Conservation (phyloP, 1,139 yeast genomes). For the Kodamaea ohmeri region DNA sequence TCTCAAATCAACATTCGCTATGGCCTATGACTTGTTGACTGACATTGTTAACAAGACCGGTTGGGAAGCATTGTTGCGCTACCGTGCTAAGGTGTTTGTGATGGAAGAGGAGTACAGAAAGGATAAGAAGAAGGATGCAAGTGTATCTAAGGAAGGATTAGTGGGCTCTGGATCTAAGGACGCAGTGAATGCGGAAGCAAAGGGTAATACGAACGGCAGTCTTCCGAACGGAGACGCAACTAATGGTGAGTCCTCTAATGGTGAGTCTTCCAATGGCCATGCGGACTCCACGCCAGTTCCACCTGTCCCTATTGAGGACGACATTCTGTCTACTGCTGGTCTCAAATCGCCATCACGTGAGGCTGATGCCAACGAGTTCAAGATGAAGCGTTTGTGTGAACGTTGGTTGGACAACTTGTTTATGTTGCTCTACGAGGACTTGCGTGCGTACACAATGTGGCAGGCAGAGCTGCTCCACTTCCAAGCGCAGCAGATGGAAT, state of each 20-base stretch:
- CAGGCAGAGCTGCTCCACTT: conserved; percentile 73
- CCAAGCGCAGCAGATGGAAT: conserved; percentile 68
- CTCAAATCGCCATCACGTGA: conserved; percentile 34
- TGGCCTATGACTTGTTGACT: conserved; percentile 78
- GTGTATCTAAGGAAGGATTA: conserved; percentile 9
- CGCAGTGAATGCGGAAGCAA: not conserved
- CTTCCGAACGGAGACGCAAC: too few species aligned
- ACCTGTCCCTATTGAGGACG: conserved; percentile 18
- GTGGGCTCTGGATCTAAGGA: too few species aligned
- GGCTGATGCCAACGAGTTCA: conserved; percentile 42
- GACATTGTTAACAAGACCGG: conserved; percentile 70
- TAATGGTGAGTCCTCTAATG: too few species aligned
- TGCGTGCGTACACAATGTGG: conserved; percentile 85
- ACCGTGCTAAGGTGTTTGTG: conserved; percentile 82
- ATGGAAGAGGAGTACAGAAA: conserved; percentile 89
- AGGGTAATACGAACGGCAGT: too few species aligned
- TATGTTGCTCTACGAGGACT: conserved; percentile 82
- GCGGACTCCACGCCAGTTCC: conserved; percentile 10
- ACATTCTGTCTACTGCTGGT: conserved; percentile 37
- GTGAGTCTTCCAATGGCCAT: too few species aligned
- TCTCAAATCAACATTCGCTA: conserved; percentile 73
- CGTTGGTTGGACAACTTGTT: conserved; percentile 92
- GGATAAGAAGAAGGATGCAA: conserved; percentile 24
- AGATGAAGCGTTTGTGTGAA: conserved; percentile 82
- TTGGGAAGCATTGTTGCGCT: conserved; percentile 81